phyloP scores from a whole-genome alignment of 2,329 filamentous ascomycete genomes.

The Elsinoe batatas region DNA sequence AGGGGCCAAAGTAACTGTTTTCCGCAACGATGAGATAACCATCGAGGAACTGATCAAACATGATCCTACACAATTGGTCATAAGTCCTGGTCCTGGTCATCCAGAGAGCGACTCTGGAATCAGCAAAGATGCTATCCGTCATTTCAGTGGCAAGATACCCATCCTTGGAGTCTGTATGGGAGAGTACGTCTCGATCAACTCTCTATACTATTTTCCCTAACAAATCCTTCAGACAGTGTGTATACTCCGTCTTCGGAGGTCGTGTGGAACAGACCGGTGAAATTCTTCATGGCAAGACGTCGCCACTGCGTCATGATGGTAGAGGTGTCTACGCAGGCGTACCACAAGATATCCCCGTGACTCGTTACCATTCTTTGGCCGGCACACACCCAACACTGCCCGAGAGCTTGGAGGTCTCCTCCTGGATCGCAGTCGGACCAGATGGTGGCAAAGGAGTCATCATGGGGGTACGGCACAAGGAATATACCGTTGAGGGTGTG shows the following conservation, averaged over 20 bases:
- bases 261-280: conserved; percentile 87
- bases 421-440: conserved; percentile 68
- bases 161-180: conserved; percentile 99
- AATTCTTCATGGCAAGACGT: conserved; percentile 96
- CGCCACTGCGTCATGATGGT: conserved; percentile 73
- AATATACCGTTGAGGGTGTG: conserved; percentile 84
- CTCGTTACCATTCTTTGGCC: conserved; percentile 90
- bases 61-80: conserved; percentile 84
- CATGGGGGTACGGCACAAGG: conserved; percentile 92
- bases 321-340: conserved; percentile 88
- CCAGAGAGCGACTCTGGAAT: conserved; percentile 84
- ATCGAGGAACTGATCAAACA: conserved; percentile 72
- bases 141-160: conserved; percentile 91
- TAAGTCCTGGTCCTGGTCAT: conserved; percentile 92
- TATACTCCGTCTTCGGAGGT: conserved; percentile 87
- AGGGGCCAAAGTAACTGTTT: conserved; percentile 80
- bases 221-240: conserved; percentile 62
- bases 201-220: conserved; percentile 6
- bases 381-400: conserved; percentile 84
- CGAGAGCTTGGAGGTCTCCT: conserved; percentile 75
- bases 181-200: conserved; percentile 50
- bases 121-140: conserved; percentile 78
- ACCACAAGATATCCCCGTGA: conserved; percentile 72
- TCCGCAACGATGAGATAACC: conserved; percentile 83
- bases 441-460: conserved; percentile 78